These are phyloP conservation scores for Brettanomyces custersianus DNA, from an alignment of 805 yeast species.

Conservation along the genomic window DNA sequence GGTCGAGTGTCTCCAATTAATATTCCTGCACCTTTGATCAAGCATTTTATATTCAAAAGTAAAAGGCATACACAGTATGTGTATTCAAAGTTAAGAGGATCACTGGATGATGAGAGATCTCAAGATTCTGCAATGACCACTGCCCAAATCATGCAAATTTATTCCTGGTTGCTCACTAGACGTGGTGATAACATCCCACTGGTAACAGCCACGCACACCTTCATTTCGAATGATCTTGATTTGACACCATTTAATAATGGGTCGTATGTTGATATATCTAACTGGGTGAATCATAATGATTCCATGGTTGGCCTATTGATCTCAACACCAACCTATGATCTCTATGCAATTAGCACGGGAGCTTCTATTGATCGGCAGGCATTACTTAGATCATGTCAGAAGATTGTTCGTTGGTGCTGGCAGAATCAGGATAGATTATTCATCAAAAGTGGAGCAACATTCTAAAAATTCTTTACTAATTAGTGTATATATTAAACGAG, in stretches of 20 bases:
- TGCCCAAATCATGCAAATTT: constrained; percentile 21
- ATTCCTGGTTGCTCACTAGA: constrained; percentile 19
- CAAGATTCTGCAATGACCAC: constrained; percentile 8
- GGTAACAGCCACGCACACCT: not conserved
- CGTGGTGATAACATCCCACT: constrained; percentile 8
- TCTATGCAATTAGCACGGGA: constrained; percentile 51
- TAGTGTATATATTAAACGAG: not conserved
- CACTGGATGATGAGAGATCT: constrained; percentile 8
- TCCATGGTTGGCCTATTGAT: constrained; percentile 15
- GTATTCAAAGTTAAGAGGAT: constrained; percentile 18
- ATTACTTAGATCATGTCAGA: constrained; percentile 51
- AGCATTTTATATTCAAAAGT: constrained; percentile 77
- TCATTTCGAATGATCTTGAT: not conserved
- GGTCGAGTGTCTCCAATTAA: constrained; percentile 39
- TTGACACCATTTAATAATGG: constrained; percentile 7
- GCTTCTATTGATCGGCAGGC: constrained; percentile 45
- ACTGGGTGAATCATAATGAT: constrained; percentile 20
- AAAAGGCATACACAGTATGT: constrained; percentile 52
- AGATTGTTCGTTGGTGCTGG: constrained; percentile 68
- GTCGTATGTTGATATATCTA: constrained; percentile 17
- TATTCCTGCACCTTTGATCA: constrained; percentile 48
- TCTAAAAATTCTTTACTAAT: constrained; percentile 21
- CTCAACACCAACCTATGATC: constrained; percentile 39
- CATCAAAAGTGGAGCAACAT: constrained; percentile 64
- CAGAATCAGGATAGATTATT: constrained; percentile 63